Base-by-base conservation (phyloP, 2,329 filamentous ascomycete genomes). In the Pseudodiploospora longispora region DNA sequence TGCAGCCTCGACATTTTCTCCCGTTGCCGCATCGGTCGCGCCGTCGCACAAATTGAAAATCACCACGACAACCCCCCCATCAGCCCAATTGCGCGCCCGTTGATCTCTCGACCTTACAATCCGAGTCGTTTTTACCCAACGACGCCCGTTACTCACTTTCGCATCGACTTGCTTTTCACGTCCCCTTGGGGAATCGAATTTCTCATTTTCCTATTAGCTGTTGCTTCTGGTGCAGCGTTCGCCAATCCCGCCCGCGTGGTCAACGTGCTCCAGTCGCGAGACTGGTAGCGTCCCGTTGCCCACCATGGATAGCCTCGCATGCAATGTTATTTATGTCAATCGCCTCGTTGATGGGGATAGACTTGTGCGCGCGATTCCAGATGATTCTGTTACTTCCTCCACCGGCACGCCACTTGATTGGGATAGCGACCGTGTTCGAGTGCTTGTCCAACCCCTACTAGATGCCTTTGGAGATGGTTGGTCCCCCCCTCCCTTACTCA, bases 321-420 rank as follows among this genome's bases (percentile, higher is more conserved):
- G 75, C 59, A 74, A 79, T 59, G 70, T 80, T 52, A 74, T 81
- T 50, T 81, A 80, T 53, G 75, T 80, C 54, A 74, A 79, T 63
- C 73, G 73, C 55, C 65, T 68, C 48, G 69, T 76, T 49, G 64
- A 63, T 52, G 60, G 69, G 48, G 69, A 76, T 54, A 65, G 71
- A 45, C 57, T 69, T 41, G 59, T 76, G 35, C 58, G 52, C 36
- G 52, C 62, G 41, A 46, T 50, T 50, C 39, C 52, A 29, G 51
- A 49, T 44, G 44, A 41, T n/a, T 10, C 40, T 28, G 30, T 47
- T 9, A 47, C 48, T 41, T 44, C 43, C 27, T 43, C 49, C n/a
- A 51, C 52, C 34, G 50, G 55, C 36, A 44, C 36, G 34, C 46
- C 42, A 43, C 48, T 52, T 33, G 60, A 62, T 46, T 61, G 63